Evolutionary conservation across 139 green algal genomes (phyloP), one percentile per base, ranked within the genome.

Genomic region (Zygnema circumcarinatum): DNA sequence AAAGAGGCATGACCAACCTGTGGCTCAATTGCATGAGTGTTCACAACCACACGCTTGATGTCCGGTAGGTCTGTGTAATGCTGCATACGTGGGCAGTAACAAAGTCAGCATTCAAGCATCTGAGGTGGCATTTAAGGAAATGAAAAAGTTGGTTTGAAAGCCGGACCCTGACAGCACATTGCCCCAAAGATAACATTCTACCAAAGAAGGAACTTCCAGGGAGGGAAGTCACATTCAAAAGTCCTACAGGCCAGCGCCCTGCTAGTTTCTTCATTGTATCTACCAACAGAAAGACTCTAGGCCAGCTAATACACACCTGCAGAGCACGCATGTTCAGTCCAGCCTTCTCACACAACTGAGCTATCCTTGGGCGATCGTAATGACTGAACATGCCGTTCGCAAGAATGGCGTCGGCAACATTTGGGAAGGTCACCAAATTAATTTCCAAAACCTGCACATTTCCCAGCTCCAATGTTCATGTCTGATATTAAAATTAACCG

Each of bases 21-120:
- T 16, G 96, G 96, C 75, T 98, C 96, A 67, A 99, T 98, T 1
- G 96, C 96, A 79, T 98, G 96, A 29, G 97, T 98, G 95, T 98
- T 98, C 86, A 98, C 92, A 39, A 99, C 93, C 39, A 95, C 94
- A 72, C 96, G 94, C 94, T 98, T 98, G 92, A 99, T 97, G 93
- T 99, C 97, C 22, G 93, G 85, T 32, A 99, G 93, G 88, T 99
- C 97, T 32, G 94, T 98, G 95, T 99, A 98, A 95, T 99, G 97
- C 94, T 98, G 95, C 81, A 25, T 33, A 33, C 54, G 29, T 29
- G 25, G 29, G 54, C 25, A 11, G 69, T 16, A 11, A 79, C 38
- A 21, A 35, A 32, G 69, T 33, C 20, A 79, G 69, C 16, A n/a
- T n/a, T n/a, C 38, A 21, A 21, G 69, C 16, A 29, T 72, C 54